These are phyloP conservation scores for Eimeria acervulina DNA, from an alignment of 169 alveolate species.

Conservation along the genomic window DNA sequence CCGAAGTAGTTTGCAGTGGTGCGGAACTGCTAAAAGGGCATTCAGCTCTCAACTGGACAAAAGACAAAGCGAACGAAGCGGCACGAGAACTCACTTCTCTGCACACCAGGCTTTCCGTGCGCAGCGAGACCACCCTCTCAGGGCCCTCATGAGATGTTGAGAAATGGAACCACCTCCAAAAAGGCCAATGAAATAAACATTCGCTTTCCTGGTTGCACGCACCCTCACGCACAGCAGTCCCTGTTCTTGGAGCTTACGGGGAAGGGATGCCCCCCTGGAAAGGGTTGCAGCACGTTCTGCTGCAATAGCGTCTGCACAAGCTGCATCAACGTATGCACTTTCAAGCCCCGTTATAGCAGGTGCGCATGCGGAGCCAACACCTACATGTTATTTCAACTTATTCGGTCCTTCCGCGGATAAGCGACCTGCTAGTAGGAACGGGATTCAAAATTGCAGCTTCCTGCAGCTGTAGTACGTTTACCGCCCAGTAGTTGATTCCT, in stretches of 20 bases:
- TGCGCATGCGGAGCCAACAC: background rate
- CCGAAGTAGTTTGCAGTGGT: background rate
- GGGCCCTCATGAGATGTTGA: background rate
- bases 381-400: background rate
- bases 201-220: background rate
- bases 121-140: background rate
- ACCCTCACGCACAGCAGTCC: background rate
- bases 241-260: background rate
- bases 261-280: background rate
- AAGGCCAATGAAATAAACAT: background rate
- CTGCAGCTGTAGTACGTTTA: background rate
- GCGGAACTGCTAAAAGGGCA: background rate
- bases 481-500: no score
- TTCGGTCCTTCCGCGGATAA: background rate
- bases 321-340: background rate
- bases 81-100: background rate
- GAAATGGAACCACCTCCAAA: background rate
- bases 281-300: background rate
- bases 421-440: background rate
- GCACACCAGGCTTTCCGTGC: background rate
- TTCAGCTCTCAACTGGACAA: background rate
- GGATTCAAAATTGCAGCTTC: background rate
- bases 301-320: background rate
- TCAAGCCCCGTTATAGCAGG: background rate
- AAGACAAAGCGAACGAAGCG: background rate